Percentiles rank a stretch among this genome's conserved stretches.
Conservation (phyloP, 2,329 filamentous ascomycete species). For the Zarea fungicola region DNA sequence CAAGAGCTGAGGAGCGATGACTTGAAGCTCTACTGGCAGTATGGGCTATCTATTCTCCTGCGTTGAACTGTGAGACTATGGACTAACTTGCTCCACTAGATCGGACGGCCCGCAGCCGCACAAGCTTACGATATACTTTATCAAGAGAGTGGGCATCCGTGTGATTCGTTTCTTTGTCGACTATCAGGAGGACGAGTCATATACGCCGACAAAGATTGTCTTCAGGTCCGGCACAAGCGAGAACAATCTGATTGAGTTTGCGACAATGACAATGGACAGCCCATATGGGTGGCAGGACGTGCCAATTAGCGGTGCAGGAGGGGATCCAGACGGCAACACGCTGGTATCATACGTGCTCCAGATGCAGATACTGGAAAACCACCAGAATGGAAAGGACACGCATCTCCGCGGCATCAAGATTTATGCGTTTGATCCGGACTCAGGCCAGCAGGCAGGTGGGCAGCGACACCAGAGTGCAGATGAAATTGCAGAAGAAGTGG, state of each 20-base stretch:
- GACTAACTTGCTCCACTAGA: conserved; percentile 31
- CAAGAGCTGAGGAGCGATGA: conserved; percentile 71
- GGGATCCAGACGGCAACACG: conserved; percentile 62
- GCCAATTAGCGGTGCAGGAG: conserved; percentile 50
- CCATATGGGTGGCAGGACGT: conserved; percentile 91
- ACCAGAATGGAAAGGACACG: conserved; percentile 99
- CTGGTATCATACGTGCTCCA: conserved; percentile 87
- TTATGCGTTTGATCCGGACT: conserved; percentile 55
- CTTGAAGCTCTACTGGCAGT: conserved; percentile 74
- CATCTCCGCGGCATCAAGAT: conserved; percentile 91
- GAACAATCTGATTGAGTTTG: conserved; percentile 87
- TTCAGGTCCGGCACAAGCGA: conserved; percentile 86
- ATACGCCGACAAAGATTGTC: conserved; percentile 88
- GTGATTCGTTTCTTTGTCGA: conserved; percentile 82
- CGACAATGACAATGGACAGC: conserved; percentile 68
- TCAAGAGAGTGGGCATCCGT: conserved; percentile 74
- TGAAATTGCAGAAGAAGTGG: conserved; percentile 13
- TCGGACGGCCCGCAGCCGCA: conserved; percentile 83
- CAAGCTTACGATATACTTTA: conserved; percentile 77
- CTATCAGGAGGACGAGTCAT: conserved; percentile 89
- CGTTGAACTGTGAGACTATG: background rate
- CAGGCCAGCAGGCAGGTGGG: conserved; percentile 25
- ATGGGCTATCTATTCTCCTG: conserved; percentile 25
- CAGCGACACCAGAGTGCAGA: conserved; percentile 26
- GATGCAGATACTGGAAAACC: conserved; percentile 88